A percentile compares a stretch with the other conserved stretches of the same genome.
phyloP scores from a whole-genome alignment of 257 asterid species.

The Petrea volubilis region DNA sequence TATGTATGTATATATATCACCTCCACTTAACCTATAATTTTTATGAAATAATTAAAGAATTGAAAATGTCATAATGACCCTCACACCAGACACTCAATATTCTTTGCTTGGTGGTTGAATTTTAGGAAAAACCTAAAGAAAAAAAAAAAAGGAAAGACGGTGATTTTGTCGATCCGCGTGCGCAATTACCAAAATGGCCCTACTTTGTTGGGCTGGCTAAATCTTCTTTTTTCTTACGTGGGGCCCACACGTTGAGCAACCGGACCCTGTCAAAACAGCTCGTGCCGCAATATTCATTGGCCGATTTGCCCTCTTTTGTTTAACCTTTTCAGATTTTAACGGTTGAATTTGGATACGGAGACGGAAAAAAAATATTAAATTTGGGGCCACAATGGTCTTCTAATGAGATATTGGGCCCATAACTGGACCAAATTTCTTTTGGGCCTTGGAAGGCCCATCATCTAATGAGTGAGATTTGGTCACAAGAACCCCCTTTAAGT shows the following conservation, averaged over 20 bases:
- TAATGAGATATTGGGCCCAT: neutral
- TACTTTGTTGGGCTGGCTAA: conserved; percentile 20
- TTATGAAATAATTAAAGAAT: no score
- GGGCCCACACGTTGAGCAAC: conserved; percentile 39
- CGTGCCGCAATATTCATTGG: neutral
- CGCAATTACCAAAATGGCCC: conserved; percentile 31
- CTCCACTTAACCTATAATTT: no score
- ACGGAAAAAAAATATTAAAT: no score
- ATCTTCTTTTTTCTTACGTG: neutral
- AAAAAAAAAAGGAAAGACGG: no score
- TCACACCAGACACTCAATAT: conserved; percentile 17
- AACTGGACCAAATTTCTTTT: neutral
- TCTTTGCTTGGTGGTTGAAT: conserved; percentile 35
- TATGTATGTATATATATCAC: no score
- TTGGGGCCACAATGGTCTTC: neutral
- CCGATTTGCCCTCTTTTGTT: neutral
- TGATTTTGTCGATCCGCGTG: neutral
- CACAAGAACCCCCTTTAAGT: no score
- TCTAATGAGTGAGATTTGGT: neutral
- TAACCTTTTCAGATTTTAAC: no score
- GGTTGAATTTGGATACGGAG: no score
- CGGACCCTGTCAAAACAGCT: conserved; percentile 19
- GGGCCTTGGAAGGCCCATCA: neutral
- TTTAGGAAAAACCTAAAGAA: conserved; percentile 23
- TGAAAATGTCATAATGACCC: conserved; percentile 16